These are phyloP conservation scores for Saprolegnia parasitica DNA, from an alignment of 352 stramenopile genomes.

Conservation along the genomic window DNA sequence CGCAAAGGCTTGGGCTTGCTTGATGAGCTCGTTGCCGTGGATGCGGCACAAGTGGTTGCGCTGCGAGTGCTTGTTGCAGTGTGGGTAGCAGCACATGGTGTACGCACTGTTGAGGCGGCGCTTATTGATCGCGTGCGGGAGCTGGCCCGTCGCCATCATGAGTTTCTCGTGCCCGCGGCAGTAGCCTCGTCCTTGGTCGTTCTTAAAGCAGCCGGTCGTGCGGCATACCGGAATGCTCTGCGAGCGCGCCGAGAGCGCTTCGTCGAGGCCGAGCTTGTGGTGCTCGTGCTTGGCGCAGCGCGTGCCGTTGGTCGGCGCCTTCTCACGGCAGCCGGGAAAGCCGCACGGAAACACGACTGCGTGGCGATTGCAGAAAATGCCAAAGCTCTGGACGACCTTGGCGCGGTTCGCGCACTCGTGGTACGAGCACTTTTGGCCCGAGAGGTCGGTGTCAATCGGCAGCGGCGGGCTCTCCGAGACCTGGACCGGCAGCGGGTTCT, in stretches of 20 bases:
- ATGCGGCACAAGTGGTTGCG: slow-evolving; percentile 80
- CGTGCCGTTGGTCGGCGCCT: slow-evolving; percentile 47
- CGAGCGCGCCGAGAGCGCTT: slow-evolving; percentile 52
- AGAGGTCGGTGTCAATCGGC: slow-evolving; percentile 18
- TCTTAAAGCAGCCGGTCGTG: slow-evolving; percentile 80
- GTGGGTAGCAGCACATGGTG: slow-evolving; percentile 84
- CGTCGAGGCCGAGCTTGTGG: slow-evolving; percentile 36
- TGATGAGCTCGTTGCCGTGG: slow-evolving; percentile 71
- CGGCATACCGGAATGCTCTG: slow-evolving; percentile 77
- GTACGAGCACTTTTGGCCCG: slow-evolving; percentile 56
- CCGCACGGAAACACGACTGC: slow-evolving; percentile 80
- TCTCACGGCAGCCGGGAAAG: slow-evolving; percentile 80
- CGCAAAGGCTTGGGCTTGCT: slow-evolving; percentile 64
- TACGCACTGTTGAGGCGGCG: slow-evolving; percentile 84
- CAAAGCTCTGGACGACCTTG: slow-evolving; percentile 66
- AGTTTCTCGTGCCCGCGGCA: slow-evolving; percentile 83
- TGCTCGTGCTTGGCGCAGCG: slow-evolving; percentile 77
- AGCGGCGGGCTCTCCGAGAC: neutral
- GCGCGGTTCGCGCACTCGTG: slow-evolving; percentile 72
- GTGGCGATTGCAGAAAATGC: slow-evolving; percentile 83
- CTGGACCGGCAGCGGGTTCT: slow-evolving; percentile 2
- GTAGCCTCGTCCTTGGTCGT: slow-evolving; percentile 80
- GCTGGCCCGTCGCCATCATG: slow-evolving; percentile 69
- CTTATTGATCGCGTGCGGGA: slow-evolving; percentile 75
- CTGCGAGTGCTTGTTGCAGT: slow-evolving; percentile 80